phyloP scores from a whole-genome alignment of 306 rosid genomes.

The Trichosanthes truncata region DNA sequence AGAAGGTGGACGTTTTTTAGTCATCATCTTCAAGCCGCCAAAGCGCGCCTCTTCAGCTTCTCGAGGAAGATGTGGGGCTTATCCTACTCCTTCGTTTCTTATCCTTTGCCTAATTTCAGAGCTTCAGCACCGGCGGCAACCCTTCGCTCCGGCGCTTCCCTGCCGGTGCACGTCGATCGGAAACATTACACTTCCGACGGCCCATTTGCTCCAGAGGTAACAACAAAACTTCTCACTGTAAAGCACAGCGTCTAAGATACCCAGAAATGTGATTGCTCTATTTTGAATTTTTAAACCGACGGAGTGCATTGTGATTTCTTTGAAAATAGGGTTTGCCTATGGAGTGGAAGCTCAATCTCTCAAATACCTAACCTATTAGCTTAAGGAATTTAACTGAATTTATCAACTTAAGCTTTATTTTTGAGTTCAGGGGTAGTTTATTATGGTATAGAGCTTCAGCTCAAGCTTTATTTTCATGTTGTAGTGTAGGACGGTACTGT shows the following conservation, averaged over 20 bases:
- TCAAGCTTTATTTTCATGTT: neutral
- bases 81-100: constrained; percentile 32
- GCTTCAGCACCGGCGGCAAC: constrained; percentile 24
- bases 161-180: constrained; percentile 18
- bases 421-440: neutral
- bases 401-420: neutral
- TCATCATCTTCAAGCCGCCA: neutral
- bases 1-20: too few relatives aligned
- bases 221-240: neutral
- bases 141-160: constrained; percentile 20
- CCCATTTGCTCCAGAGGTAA: constrained; percentile 72
- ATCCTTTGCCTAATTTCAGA: constrained; percentile 30
- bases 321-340: neutral
- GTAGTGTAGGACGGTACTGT: neutral
- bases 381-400: neutral
- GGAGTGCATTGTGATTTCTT: neutral
- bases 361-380: neutral
- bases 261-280: neutral
- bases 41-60: neutral
- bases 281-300: neutral
- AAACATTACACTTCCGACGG: constrained; percentile 15
- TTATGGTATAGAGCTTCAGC: neutral
- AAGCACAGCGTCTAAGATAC: neutral
- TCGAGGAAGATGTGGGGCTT: constrained; percentile 28
- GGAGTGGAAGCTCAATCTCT: neutral